phyloP scores from a whole-genome alignment of 1,284 basidiomycete genomes.

The Tylopilus sp. region DNA sequence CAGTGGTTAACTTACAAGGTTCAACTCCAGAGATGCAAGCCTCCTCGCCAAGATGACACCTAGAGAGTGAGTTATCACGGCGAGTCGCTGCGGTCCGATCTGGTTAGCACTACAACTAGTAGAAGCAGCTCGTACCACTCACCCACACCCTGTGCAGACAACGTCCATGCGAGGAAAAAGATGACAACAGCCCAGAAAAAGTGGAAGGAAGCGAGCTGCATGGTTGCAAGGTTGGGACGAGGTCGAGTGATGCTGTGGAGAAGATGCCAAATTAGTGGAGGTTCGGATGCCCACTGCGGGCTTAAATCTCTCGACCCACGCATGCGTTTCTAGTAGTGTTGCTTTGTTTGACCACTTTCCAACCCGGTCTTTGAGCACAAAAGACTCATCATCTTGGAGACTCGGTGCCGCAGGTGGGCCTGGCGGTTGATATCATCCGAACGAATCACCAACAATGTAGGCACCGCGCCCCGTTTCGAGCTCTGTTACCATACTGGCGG shows the following conservation, averaged over 20 bases:
- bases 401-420: conserved; percentile 1
- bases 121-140: background rate
- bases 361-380: background rate
- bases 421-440: conserved; percentile 1
- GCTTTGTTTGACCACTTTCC: background rate
- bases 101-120: background rate
- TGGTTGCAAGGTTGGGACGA: background rate
- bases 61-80: background rate
- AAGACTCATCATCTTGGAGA: background rate
- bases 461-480: background rate
- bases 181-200: background rate
- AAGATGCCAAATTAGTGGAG: background rate
- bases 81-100: conserved; percentile 3
- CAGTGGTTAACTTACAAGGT: conserved; percentile 1
- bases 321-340: conserved; percentile 9
- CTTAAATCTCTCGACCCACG: conserved; percentile 8
- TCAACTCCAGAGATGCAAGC: background rate
- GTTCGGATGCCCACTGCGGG: background rate
- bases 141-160: conserved; percentile 11
- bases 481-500: conserved; percentile 2
- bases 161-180: conserved; percentile 6
- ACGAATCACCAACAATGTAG: background rate
- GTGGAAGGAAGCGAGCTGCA: conserved; percentile 2
- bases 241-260: background rate
- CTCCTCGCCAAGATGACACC: background rate